phyloP scores from a whole-genome alignment of 805 yeast species.

The Ogataea nitratoaversa region DNA sequence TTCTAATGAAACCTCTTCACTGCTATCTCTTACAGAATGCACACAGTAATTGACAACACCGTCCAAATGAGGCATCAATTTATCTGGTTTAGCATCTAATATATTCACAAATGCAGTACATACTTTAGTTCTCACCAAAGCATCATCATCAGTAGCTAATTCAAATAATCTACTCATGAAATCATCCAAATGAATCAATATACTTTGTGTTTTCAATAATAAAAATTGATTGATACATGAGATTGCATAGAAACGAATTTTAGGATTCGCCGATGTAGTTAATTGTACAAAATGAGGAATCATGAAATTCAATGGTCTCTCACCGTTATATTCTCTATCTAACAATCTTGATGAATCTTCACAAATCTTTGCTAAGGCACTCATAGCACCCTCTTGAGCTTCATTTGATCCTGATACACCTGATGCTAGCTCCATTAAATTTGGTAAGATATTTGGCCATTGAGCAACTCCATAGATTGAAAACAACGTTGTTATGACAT shows the following conservation, averaged over 20 bases:
- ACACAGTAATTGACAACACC: slow-evolving; percentile 85
- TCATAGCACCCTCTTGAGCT: slow-evolving; percentile 70
- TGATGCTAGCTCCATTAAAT: slow-evolving; percentile 57
- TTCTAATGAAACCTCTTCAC: slow-evolving; percentile 78
- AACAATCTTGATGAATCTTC: slow-evolving; percentile 75
- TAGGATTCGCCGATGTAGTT: slow-evolving; percentile 36
- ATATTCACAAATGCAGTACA: slow-evolving; percentile 72
- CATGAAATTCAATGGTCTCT: slow-evolving; percentile 63
- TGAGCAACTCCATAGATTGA: slow-evolving; percentile 56
- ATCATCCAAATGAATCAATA: slow-evolving; percentile 60
- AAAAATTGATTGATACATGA: slow-evolving; percentile 75
- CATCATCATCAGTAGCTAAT: slow-evolving; percentile 59
- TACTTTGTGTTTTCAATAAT: slow-evolving; percentile 61
- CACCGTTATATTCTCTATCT: slow-evolving; percentile 61
- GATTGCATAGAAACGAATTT: slow-evolving; percentile 58
- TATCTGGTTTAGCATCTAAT: slow-evolving; percentile 76
- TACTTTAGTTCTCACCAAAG: slow-evolving; percentile 64
- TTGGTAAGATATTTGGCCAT: slow-evolving; percentile 77
- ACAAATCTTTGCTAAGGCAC: slow-evolving; percentile 81
- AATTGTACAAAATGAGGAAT: slow-evolving; percentile 61
- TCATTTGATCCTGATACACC: slow-evolving; percentile 37
- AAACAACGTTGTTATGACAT: slow-evolving; percentile 79
- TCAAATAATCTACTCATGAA: slow-evolving; percentile 61
- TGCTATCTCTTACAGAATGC: slow-evolving; percentile 64
- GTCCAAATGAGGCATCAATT: slow-evolving; percentile 68